Evolutionary conservation across 495 filamentous ascomycete genomes (phyloP).

Genomic region (Neurospora sp.): DNA sequence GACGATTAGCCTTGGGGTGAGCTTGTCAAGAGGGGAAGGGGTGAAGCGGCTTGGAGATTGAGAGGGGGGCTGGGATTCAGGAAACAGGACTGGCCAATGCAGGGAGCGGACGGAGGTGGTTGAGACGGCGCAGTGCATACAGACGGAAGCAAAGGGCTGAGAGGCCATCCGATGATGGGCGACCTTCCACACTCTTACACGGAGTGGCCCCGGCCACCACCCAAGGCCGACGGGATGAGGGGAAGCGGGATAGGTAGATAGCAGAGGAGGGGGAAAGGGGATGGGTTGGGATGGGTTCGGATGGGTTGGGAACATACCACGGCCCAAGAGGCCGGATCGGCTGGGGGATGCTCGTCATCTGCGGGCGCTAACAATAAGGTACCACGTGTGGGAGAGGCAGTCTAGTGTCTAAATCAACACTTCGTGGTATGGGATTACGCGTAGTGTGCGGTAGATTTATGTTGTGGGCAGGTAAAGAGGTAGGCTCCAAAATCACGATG

Average conservation of each 20-base stretch:
- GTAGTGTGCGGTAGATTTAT: neutral
- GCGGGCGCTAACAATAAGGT: neutral
- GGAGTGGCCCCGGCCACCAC: neutral
- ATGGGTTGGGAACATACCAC: conserved; percentile 1
- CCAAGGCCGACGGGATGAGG: neutral
- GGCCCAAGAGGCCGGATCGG: conserved; percentile 10
- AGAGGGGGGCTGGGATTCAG: neutral
- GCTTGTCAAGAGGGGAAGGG: too few relatives aligned
- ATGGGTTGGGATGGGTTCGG: neutral
- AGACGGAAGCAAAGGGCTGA: neutral
- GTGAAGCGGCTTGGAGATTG: neutral
- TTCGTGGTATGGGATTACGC: neutral
- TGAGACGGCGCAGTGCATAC: neutral
- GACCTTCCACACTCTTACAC: neutral
- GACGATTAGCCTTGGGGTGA: neutral
- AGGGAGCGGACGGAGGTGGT: neutral
- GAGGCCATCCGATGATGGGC: neutral
- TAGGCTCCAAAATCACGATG: neutral
- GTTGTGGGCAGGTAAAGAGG: neutral
- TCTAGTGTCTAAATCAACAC: neutral
- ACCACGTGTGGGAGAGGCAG: neutral
- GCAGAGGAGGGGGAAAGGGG: neutral
- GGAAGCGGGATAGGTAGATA: neutral
- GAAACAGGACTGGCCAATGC: neutral
- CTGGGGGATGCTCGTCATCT: neutral